Conservation (phyloP, 2,329 filamentous ascomycete genomes). For the Fusarium armeniacum region DNA sequence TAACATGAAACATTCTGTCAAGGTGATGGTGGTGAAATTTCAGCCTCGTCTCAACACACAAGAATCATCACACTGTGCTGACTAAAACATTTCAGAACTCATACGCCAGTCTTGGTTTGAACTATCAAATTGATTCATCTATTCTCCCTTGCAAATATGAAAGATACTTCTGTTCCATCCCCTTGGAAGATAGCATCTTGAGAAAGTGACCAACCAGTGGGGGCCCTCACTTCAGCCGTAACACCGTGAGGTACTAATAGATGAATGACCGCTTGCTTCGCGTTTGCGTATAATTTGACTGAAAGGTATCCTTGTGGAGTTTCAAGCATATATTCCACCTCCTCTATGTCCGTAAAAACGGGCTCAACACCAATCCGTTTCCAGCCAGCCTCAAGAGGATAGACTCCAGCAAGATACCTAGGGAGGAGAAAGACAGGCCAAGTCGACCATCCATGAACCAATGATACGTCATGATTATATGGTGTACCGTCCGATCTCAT, state of each 20-base stretch:
- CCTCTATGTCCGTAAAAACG: background rate
- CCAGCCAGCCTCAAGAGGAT: slow-evolving; percentile 10
- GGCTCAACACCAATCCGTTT: slow-evolving; percentile 1
- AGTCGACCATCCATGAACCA: slow-evolving; percentile 13
- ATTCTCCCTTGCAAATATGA: background rate
- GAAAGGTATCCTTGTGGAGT: background rate
- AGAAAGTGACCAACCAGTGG: background rate
- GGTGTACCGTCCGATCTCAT: slow-evolving; percentile 2
- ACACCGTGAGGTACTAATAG: background rate
- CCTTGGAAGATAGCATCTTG: background rate
- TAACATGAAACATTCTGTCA: no score
- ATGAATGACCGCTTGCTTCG: no score
- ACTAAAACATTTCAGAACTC: background rate
- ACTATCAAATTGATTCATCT: background rate
- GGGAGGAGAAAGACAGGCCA: slow-evolving; percentile 7
- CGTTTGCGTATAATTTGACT: background rate
- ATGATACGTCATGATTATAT: slow-evolving; percentile 7
- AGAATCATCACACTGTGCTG: background rate
- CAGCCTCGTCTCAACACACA: background rate
- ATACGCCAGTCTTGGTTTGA: background rate
- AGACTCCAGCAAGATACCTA: slow-evolving; percentile 6
- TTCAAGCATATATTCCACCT: background rate
- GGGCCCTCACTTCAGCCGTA: background rate
- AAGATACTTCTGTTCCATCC: background rate
- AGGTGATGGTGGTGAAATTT: no score